phyloP scores from a whole-genome alignment of 345 rosid genomes.

The Salix exigua region DNA sequence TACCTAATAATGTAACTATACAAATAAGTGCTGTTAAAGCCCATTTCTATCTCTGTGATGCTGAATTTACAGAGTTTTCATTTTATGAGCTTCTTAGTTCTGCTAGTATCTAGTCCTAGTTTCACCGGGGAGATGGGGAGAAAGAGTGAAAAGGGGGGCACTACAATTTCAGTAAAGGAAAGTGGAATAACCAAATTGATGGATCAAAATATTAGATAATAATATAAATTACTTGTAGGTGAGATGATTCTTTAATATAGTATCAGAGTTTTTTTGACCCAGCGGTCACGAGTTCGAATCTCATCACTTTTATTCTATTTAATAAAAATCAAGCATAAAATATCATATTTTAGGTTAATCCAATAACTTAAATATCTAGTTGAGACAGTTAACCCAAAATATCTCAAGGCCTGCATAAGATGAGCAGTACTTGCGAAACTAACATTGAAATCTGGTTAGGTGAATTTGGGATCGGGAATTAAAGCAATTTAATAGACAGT shows the following conservation, averaged over 20 bases:
- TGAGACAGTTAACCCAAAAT: background rate
- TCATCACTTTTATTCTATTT: too few relatives aligned
- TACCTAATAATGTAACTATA: conserved; percentile 4
- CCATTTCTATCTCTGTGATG: background rate
- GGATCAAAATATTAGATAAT: too few relatives aligned
- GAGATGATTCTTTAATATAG: too few relatives aligned
- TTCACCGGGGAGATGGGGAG: background rate
- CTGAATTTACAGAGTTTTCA: background rate
- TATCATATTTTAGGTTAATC: rapidly evolving
- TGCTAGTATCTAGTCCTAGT: background rate
- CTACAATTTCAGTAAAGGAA: background rate
- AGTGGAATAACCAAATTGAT: background rate
- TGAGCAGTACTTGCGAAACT: background rate
- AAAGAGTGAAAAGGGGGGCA: background rate
- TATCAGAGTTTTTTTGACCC: too few relatives aligned
- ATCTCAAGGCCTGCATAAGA: background rate
- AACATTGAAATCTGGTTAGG: conserved; percentile 7
- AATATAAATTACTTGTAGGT: too few relatives aligned
- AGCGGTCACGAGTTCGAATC: too few relatives aligned
- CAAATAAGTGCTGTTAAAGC: background rate
- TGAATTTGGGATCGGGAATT: conserved; percentile 20
- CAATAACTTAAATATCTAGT: rapidly evolving
- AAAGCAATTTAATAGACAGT: conserved; percentile 23
- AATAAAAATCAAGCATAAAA: too few relatives aligned
- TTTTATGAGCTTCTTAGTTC: background rate